phyloP scores from a whole-genome alignment of 2,329 filamentous ascomycete species.

The Cladosporium colombiae region DNA sequence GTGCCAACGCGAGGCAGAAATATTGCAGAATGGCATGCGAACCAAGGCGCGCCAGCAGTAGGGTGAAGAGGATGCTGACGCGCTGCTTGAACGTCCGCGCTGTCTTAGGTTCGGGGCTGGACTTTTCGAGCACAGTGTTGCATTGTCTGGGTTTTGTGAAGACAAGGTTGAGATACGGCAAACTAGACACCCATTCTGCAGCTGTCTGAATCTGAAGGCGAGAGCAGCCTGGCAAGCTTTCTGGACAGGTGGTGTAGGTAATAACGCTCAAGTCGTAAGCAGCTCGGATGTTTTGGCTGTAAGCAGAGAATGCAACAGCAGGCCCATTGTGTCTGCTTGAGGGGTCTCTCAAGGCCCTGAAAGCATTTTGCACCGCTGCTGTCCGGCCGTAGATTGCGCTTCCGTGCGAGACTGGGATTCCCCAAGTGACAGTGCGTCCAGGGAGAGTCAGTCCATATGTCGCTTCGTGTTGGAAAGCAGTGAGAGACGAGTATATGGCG shows the following conservation, averaged over 20 bases:
- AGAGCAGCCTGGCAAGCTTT: constrained; percentile 8
- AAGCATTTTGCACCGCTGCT: constrained; percentile 21
- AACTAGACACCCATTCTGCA: constrained; percentile 17
- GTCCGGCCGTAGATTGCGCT: constrained; percentile 24
- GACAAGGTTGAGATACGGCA: constrained; percentile 22
- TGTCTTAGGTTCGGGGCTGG: not conserved
- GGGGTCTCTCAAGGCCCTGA: constrained; percentile 12
- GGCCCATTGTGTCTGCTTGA: constrained; percentile 16
- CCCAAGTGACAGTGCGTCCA: constrained; percentile 25
- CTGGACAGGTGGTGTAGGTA: constrained; percentile 20
- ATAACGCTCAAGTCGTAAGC: constrained; percentile 25
- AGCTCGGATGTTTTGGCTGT: constrained; percentile 7
- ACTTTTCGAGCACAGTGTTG: constrained; percentile 1
- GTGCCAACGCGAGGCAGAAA: constrained; percentile 24
- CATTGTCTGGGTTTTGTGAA: constrained; percentile 20
- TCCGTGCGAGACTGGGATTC: constrained; percentile 12
- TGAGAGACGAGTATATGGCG: constrained; percentile 15
- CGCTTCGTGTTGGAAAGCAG: constrained; percentile 24
- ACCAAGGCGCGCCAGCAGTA: constrained; percentile 20
- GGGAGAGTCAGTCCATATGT: constrained; percentile 21
- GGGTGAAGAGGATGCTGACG: constrained; percentile 22
- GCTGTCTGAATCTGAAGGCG: constrained; percentile 4
- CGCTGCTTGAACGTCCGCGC: constrained; percentile 23
- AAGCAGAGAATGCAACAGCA: constrained; percentile 24
- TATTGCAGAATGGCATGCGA: constrained; percentile 27